Percentiles rank a stretch among this genome's conserved stretches.
phyloP scores from a whole-genome alignment of 2,329 filamentous ascomycete species.

The Hymenoscyphus occultus region DNA sequence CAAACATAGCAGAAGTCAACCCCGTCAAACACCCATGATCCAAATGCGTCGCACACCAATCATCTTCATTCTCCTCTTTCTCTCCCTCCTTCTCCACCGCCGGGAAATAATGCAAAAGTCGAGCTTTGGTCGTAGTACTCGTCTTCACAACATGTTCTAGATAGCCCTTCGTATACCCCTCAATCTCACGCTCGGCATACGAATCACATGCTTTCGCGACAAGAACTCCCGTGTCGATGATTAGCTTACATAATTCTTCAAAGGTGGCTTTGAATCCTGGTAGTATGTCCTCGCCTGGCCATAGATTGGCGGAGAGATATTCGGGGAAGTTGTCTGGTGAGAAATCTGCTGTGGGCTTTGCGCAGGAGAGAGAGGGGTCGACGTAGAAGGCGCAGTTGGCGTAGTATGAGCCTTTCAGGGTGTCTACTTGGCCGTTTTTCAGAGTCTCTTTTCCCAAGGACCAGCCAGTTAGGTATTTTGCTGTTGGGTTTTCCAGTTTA shows the following conservation, averaged over 20 bases:
- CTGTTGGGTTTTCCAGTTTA: constrained; percentile 55
- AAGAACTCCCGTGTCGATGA: constrained; percentile 85
- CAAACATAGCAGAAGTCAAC: constrained; percentile 92
- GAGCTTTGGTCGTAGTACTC: constrained; percentile 85
- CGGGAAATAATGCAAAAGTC: constrained; percentile 91
- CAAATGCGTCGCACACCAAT: constrained; percentile 90
- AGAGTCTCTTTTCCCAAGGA: constrained; percentile 79
- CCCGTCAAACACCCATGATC: constrained; percentile 95
- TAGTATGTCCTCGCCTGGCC: constrained; percentile 68
- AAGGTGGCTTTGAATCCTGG: constrained; percentile 73
- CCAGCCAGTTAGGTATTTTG: constrained; percentile 71
- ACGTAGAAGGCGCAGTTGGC: constrained; percentile 80
- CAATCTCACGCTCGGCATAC: constrained; percentile 76
- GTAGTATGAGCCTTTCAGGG: constrained; percentile 79
- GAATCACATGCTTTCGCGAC: constrained; percentile 88
- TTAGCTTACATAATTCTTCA: constrained; percentile 72
- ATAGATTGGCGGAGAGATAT: constrained; percentile 87
- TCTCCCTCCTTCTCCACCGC: constrained; percentile 42
- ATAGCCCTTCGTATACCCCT: constrained; percentile 72
- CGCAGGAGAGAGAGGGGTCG: constrained; percentile 58
- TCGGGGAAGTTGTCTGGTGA: constrained; percentile 69
- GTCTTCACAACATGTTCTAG: constrained; percentile 82
- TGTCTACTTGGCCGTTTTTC: constrained; percentile 74
- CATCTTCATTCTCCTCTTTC: constrained; percentile 60
- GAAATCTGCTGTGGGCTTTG: constrained; percentile 57